Percentiles rank a stretch among this genome's conserved stretches.
phyloP scores from a whole-genome alignment of 2,329 filamentous ascomycete species.

The Madurella mycetomatis region DNA sequence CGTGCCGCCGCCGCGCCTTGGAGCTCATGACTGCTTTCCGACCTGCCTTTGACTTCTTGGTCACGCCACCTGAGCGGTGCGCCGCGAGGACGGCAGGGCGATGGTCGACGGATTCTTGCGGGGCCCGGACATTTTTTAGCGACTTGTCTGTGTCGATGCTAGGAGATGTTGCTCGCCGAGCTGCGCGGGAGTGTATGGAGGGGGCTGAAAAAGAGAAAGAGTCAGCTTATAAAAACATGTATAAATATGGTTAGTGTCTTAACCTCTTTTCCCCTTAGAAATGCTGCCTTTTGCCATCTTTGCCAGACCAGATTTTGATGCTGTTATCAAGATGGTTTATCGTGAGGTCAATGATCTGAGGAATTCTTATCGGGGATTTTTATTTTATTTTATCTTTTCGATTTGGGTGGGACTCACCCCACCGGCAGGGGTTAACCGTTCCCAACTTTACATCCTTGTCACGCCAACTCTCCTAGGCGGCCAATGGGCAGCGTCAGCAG shows the following conservation, averaged over 20 bases:
- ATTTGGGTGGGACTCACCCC: background rate
- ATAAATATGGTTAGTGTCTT: background rate
- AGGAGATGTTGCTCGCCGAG: constrained; percentile 66
- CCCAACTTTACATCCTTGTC: background rate
- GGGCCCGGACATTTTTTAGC: constrained; percentile 55
- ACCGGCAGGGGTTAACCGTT: constrained; percentile 1
- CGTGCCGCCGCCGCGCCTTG: constrained; percentile 52
- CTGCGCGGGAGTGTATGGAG: constrained; percentile 69
- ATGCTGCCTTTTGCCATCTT: constrained; percentile 35
- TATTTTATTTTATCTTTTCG: constrained; percentile 3
- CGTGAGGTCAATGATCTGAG: background rate
- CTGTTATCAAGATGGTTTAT: constrained; percentile 4
- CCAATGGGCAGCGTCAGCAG: constrained; percentile 11
- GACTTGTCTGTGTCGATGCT: constrained; percentile 69
- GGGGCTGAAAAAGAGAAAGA: constrained; percentile 41
- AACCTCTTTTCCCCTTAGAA: constrained; percentile 23
- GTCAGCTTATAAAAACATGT: constrained; percentile 1
- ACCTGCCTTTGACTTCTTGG: constrained; percentile 59
- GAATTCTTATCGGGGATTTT: constrained; percentile 16
- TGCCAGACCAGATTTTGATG: background rate
- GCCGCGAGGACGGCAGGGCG: constrained; percentile 66
- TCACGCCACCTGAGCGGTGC: constrained; percentile 62
- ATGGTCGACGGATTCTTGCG: constrained; percentile 43
- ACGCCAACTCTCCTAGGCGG: background rate
- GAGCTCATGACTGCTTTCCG: constrained; percentile 52